Base-by-base conservation (phyloP, 352 stramenopile species). In the Phytophthora syringae region DNA sequence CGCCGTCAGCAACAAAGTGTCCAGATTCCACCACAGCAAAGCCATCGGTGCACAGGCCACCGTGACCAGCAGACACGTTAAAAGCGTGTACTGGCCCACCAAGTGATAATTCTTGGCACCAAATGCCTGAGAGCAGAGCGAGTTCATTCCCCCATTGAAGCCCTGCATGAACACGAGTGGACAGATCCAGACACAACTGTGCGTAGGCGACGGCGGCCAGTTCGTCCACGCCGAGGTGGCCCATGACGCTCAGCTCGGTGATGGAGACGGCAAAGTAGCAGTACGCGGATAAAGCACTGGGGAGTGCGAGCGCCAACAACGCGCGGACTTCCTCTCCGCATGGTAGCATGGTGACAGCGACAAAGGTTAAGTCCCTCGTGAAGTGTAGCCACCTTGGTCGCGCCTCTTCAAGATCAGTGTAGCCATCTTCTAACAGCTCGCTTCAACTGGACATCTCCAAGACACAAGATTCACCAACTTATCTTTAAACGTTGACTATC, bases 71-170 rank as follows among this genome's bases (percentile, higher is more conserved):
- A 88, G 66, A 53, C 57, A 57, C 36, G 78, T 85, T 39, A 89
- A 63, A 42, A 89, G 65, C 44, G 78, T 76, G 68, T 90, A 92
- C 44, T 82, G 72, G 42, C 74, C 78, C 20, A 92, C 67, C 22
- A 95, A 54, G 13, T 80, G 71, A 43, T 69, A 93, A 59, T 95
- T 95, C 50, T 83, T 86, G 51, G 89, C 86, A 11, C 89, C 89
- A 49, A 93, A 92, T n/a, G 89, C 89, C 54, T 96, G 89, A 24
- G 86, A 92, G 64, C 77, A 92, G 11, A 96, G 84, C 58, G 86
- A 72, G 62, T 91, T 95, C 60, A 93, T 82, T 25, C 84, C 85
- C 16, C 79, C 73, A 44, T 90, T 90, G 61, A 94, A 91, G 30
- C 86, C 78, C 53, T 92, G 85, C 77, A 90, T 90, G 64, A 95